Conservation (phyloP, 1,284 basidiomycete genomes). For the Ustilago curta region DNA sequence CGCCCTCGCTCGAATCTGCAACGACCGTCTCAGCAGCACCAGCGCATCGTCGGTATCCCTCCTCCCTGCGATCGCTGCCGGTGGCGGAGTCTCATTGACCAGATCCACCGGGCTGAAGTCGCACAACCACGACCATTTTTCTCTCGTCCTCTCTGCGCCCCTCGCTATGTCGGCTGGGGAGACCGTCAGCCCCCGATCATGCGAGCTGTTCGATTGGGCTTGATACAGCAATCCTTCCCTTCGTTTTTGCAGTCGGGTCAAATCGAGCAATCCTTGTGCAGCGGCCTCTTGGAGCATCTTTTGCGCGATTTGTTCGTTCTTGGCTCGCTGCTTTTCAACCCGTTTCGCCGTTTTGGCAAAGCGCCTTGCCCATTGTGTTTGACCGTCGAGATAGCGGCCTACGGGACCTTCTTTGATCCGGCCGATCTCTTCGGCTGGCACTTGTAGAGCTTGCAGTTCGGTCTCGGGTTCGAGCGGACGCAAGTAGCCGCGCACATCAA, state of each 20-base stretch:
- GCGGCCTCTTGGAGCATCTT: slow-evolving; percentile 43
- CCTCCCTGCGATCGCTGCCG: slow-evolving; percentile 57
- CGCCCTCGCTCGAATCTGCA: slow-evolving; percentile 38
- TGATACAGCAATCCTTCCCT: slow-evolving; percentile 4
- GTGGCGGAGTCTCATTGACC: slow-evolving; percentile 56
- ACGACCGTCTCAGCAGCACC: slow-evolving; percentile 23
- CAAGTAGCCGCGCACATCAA: slow-evolving; percentile 81
- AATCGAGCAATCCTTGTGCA: slow-evolving; percentile 33
- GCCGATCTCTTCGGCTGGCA: slow-evolving; percentile 75
- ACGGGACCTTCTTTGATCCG: slow-evolving; percentile 72
- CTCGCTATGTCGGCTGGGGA: slow-evolving; percentile 14
- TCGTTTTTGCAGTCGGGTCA: slow-evolving; percentile 11
- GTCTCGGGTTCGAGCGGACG: slow-evolving; percentile 81
- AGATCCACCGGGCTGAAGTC: slow-evolving; percentile 52
- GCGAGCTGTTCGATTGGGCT: background rate
- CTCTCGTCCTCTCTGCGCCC: slow-evolving; percentile 14
- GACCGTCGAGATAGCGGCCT: slow-evolving; percentile 50
- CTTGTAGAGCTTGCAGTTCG: slow-evolving; percentile 77
- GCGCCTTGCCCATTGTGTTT: slow-evolving; percentile 48
- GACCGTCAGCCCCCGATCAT: background rate
- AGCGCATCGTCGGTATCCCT: slow-evolving; percentile 51
- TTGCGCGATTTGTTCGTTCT: slow-evolving; percentile 31
- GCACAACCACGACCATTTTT: slow-evolving; percentile 44
- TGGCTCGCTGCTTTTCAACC: slow-evolving; percentile 45
- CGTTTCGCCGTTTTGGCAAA: slow-evolving; percentile 38